A percentile compares a stretch with the other conserved stretches of the same genome.
phyloP scores from a whole-genome alignment of 805 yeast genomes.

The Spencermartinsiella europaea region DNA sequence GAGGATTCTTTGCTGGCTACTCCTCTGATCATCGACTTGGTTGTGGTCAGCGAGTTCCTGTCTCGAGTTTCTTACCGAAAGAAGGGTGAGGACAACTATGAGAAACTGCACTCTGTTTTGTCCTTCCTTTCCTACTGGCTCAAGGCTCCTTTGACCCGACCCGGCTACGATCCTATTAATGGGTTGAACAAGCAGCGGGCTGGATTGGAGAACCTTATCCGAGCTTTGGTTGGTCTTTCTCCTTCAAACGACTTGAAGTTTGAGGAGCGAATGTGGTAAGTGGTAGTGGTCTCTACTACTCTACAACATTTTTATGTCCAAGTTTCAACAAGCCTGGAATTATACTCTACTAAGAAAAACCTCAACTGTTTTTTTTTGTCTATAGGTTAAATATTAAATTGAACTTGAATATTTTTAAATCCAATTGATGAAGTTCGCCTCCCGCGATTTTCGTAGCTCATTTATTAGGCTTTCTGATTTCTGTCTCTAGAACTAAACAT shows the following conservation, averaged over 20 bases:
- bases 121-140: slow-evolving; percentile 91
- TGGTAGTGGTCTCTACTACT: too few relatives aligned
- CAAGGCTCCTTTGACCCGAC: slow-evolving; percentile 91
- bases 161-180: slow-evolving; percentile 84
- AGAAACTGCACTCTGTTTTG: slow-evolving; percentile 75
- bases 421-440: too few relatives aligned
- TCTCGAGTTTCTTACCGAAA: slow-evolving; percentile 76
- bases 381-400: neutral
- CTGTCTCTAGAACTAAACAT: too few relatives aligned
- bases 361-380: slow-evolving; percentile 1
- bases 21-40: slow-evolving; percentile 87
- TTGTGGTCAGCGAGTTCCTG: slow-evolving; percentile 84
- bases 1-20: slow-evolving; percentile 94
- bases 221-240: slow-evolving; percentile 86
- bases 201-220: slow-evolving; percentile 85
- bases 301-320: too few relatives aligned
- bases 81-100: slow-evolving; percentile 43
- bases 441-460: too few relatives aligned
- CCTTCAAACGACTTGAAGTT: slow-evolving; percentile 87
- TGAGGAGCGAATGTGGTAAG: slow-evolving; percentile 69
- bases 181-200: slow-evolving; percentile 93
- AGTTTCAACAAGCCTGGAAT: neutral
- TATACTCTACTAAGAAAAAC: neutral
- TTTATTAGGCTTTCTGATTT: too few relatives aligned
- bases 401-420: too few relatives aligned